Evolutionary conservation across 2,329 filamentous ascomycete species (phyloP), one percentile per base, ranked within the genome.

Genomic region (Geoglossum cookeanum): DNA sequence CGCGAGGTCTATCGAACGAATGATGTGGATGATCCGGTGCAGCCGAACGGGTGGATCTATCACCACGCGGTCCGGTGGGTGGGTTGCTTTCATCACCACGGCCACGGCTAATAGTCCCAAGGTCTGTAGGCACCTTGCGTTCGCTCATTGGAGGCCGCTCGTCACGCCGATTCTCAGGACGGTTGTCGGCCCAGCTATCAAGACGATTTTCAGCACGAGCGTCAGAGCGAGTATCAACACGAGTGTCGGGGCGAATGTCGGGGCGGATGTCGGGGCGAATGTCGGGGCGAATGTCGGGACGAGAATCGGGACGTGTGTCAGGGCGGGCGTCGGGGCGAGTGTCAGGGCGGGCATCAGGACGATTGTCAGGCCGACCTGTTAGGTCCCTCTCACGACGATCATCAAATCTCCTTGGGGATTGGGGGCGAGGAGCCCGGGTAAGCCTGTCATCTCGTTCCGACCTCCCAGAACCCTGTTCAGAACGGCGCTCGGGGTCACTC

Each of bases 1-100:
- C 61, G 58, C 67, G 58, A 8, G 56, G 37, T 58, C 56, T 77
- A 74, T 37, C 73, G 69, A 17, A 68, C 60, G 61, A 74, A 74
- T 4, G 75, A 72, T 42, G 59, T 60, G 48, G 60, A 59, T 17
- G 59, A 66, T 55, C 75, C 70, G 9, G 78, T 76, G 30, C 69
- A 64, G 56, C 72, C 68, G 53, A 75, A 11, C 78, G 76, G 35
- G 8, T 35, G 6, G 55, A 22, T 45, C 58, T 56, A 30, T 68
- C 67, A 27, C 62, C 62, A 42, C 66, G 63, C 49, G 67, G 67
- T 5, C 67, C 67, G 27, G 63, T 63, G 57, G 67, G 67, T 4
- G 66, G 64, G 27, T 59, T 61, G 22, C 61, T 55, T 49, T 54
- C 30, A 32, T 67, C 66, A 27, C 66, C 64, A 42, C 54, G 57